These are phyloP conservation scores for Chaetomiaceae sp. DNA, from an alignment of 2,329 filamentous ascomycete species.

Conservation along the genomic window DNA sequence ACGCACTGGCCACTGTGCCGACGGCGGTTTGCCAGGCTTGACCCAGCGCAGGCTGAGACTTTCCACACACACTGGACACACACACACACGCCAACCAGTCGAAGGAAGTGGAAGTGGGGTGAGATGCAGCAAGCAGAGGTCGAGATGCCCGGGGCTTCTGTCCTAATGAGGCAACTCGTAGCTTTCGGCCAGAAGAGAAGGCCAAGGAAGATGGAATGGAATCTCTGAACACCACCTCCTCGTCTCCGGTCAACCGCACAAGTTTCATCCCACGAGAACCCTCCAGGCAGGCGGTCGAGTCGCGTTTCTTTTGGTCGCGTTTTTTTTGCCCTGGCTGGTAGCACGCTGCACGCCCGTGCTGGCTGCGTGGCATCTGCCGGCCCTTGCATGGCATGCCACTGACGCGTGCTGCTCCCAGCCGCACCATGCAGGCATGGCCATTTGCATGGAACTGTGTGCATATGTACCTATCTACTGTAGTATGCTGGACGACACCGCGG, in stretches of 20 bases:
- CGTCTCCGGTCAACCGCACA: no score
- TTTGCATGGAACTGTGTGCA: no score
- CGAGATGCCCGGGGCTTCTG: conserved; percentile 8
- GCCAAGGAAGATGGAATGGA: conserved; percentile 3
- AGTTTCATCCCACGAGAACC: no score
- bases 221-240: no score
- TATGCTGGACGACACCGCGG: no score
- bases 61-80: conserved; percentile 5
- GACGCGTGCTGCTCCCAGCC: conserved; percentile 9
- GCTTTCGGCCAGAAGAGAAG: neutral
- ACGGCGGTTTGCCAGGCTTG: conserved; percentile 8
- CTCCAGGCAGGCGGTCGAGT: no score
- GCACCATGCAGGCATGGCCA: conserved; percentile 22
- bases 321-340: no score
- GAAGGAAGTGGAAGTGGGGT: neutral
- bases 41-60: no score
- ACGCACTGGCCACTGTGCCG: conserved; percentile 2
- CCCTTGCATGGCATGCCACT: conserved; percentile 17
- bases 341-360: no score
- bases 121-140: neutral
- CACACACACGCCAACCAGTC: neutral
- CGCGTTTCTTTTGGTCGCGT: no score
- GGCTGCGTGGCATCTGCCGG: conserved; percentile 6
- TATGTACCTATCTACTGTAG: no score
- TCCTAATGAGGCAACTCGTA: conserved; percentile 18